These are phyloP conservation scores for Fonsecaea pugnacius DNA, from an alignment of 2,329 filamentous ascomycete genomes.

Conservation along the genomic window DNA sequence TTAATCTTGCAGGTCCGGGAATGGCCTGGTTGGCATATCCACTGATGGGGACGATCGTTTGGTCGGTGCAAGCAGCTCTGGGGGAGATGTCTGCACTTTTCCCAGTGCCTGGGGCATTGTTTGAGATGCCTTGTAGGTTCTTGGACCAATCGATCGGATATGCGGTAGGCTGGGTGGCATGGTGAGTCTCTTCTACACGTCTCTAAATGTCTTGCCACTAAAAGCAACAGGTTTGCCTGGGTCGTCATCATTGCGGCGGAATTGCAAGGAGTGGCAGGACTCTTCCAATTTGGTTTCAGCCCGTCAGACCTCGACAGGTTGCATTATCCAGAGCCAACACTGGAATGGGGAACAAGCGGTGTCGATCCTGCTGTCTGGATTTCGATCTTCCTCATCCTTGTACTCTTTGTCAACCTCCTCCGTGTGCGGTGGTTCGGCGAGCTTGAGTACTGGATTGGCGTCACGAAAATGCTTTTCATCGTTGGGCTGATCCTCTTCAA, in stretches of 20 bases:
- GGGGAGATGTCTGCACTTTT: conserved; percentile 44
- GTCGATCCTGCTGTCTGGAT: conserved; percentile 48
- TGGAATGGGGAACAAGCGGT: conserved; percentile 21
- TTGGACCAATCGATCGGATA: conserved; percentile 15
- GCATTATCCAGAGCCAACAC: conserved; percentile 2
- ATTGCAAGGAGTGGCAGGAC: conserved; percentile 13
- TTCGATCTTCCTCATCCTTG: conserved; percentile 41
- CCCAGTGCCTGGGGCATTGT: conserved; percentile 12
- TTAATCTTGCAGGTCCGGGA: conserved; percentile 29
- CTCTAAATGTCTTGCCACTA: neutral
- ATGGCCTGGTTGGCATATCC: conserved; percentile 41
- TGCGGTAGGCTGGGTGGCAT: conserved; percentile 13
- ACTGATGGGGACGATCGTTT: conserved; percentile 51
- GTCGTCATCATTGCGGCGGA: conserved; percentile 15
- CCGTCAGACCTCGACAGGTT: conserved; percentile 2
- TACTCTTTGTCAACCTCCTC: conserved; percentile 45
- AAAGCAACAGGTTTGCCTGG: conserved; percentile 13
- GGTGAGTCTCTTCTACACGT: neutral
- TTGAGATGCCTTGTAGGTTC: conserved; percentile 12
- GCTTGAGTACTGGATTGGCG: conserved; percentile 45
- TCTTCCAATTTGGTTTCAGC: conserved; percentile 47
- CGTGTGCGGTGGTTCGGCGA: conserved; percentile 45
- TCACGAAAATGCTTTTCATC: conserved; percentile 47
- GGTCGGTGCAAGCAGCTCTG: conserved; percentile 49
- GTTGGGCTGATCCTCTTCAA: conserved; percentile 50